These are phyloP conservation scores for Chalciporus sphaerocephalus DNA, from an alignment of 768 basidiomycete genomes.

Conservation along the genomic window DNA sequence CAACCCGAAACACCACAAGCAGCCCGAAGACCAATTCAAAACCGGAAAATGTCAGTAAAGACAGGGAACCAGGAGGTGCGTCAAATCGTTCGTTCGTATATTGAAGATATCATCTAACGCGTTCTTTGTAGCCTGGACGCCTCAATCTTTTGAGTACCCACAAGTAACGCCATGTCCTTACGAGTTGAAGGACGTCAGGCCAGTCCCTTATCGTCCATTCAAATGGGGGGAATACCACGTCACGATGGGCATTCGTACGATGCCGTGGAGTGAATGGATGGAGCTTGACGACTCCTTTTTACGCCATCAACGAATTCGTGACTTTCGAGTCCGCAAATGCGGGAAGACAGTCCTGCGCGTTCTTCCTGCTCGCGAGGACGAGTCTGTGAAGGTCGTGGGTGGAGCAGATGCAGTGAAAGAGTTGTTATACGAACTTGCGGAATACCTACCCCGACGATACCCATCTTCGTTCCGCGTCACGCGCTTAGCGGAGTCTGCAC, in stretches of 20 bases:
- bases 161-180: constrained; percentile 39
- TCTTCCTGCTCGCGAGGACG: constrained; percentile 41
- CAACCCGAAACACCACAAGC: not conserved
- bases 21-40: not conserved
- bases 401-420: constrained; percentile 50
- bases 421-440: constrained; percentile 63
- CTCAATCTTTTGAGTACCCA: constrained; percentile 52
- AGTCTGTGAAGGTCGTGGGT: constrained; percentile 32
- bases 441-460: constrained; percentile 64
- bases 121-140: constrained; percentile 46
- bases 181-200: constrained; percentile 44
- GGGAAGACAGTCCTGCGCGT: constrained; percentile 48
- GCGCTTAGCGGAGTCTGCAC: constrained; percentile 29
- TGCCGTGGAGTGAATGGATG: constrained; percentile 75
- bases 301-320: constrained; percentile 53
- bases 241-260: constrained; percentile 68
- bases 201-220: constrained; percentile 69
- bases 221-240: constrained; percentile 63
- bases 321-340: constrained; percentile 49
- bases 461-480: constrained; percentile 53
- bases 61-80: constrained; percentile 26
- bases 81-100: not conserved
- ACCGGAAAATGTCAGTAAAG: constrained; percentile 13
- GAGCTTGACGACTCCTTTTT: constrained; percentile 64
- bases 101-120: not conserved